Percentiles rank a stretch among this genome's conserved stretches.
These are phyloP conservation scores for Murraya koenigii DNA, from an alignment of 345 rosid species.

Conservation along the genomic window DNA sequence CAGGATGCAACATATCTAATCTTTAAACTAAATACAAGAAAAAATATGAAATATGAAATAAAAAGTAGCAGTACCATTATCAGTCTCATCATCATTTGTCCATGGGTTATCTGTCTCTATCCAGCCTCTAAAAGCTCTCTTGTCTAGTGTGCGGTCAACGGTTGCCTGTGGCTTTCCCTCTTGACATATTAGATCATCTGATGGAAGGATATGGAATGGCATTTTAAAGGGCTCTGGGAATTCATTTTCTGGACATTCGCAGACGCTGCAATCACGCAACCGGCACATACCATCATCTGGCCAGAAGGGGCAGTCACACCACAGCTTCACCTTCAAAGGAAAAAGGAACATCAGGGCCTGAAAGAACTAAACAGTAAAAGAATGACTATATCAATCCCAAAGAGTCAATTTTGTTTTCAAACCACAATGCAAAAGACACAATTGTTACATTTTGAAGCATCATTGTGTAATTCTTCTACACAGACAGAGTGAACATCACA, in stretches of 20 bases:
- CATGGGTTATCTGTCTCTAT: constrained; percentile 88
- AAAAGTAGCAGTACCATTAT: constrained; percentile 53
- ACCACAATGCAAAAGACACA: not conserved
- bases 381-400: not conserved
- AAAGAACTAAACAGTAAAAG: not conserved
- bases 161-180: constrained; percentile 92
- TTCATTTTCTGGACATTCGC: constrained; percentile 93
- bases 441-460: not conserved
- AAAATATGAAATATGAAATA: not conserved
- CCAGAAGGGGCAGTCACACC: constrained; percentile 99
- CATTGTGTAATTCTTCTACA: too few relatives aligned
- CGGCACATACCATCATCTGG: constrained; percentile 95
- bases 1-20: not conserved
- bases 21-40: not conserved
- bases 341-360: constrained; percentile 4
- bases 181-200: constrained; percentile 73
- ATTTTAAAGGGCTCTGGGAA: constrained; percentile 77
- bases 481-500: too few relatives aligned
- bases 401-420: not conserved
- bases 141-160: constrained; percentile 83
- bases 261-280: constrained; percentile 91
- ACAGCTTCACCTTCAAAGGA: constrained; percentile 64
- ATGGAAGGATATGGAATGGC: constrained; percentile 50
- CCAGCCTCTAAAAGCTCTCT: constrained; percentile 82
- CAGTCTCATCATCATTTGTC: constrained; percentile 67